Conservation (phyloP, 2,329 filamentous ascomycete species). For the Cladosporium cucumerinum region DNA sequence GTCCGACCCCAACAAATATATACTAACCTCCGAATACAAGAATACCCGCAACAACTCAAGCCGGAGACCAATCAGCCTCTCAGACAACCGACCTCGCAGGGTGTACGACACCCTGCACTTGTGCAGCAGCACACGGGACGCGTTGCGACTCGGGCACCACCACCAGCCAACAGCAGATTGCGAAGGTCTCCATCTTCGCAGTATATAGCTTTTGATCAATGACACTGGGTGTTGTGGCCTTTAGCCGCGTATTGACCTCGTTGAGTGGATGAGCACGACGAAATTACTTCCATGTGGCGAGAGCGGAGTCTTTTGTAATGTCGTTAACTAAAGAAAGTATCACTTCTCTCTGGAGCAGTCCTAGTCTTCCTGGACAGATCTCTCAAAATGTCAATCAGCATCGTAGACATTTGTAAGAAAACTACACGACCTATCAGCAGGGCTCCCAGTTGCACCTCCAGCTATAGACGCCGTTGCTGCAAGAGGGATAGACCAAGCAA, state of each 20-base stretch:
- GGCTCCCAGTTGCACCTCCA: not conserved
- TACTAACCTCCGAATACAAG: not conserved
- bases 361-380: too few species aligned
- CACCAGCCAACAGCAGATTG: not conserved
- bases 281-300: too few species aligned
- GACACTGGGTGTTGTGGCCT: too few species aligned
- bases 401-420: too few species aligned
- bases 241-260: too few species aligned
- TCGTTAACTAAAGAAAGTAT: too few species aligned
- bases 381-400: too few species aligned
- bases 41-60: not conserved
- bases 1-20: not conserved
- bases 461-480: not conserved
- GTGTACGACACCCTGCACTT: not conserved
- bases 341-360: too few species aligned
- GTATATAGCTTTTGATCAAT: not conserved
- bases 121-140: not conserved
- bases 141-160: not conserved
- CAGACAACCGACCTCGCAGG: too few species aligned
- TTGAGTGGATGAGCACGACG: too few species aligned
- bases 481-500: not conserved
- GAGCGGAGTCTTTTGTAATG: too few species aligned
- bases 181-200: not conserved
- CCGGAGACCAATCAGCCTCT: not conserved
- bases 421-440: too few species aligned